Conservation (phyloP, 2,329 filamentous ascomycete species). For the Diaporthe capsici region DNA sequence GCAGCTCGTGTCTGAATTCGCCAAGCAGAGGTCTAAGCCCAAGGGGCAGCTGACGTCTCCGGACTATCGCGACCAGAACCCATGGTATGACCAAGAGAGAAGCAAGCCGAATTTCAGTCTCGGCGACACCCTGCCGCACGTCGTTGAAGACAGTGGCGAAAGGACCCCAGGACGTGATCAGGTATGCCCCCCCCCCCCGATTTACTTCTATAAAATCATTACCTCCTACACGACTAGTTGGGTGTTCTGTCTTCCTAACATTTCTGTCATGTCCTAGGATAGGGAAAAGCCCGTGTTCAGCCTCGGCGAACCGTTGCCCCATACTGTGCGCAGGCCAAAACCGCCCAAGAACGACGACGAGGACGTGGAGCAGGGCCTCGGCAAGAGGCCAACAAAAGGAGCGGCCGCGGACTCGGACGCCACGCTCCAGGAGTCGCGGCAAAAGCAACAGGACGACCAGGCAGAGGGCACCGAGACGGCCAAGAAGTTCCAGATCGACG, state of each 20-base stretch:
- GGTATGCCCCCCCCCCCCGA: not conserved
- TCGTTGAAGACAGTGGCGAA: not conserved
- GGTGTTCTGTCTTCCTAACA: not conserved
- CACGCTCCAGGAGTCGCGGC: not conserved
- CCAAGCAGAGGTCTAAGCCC: slow-evolving; percentile 15
- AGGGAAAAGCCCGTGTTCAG: slow-evolving; percentile 46
- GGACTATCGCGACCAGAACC: slow-evolving; percentile 46
- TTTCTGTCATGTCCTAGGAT: not conserved
- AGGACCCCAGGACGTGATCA: not conserved
- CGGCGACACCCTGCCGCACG: slow-evolving; percentile 45
- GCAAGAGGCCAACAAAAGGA: slow-evolving; percentile 26
- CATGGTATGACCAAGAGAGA: slow-evolving; percentile 44
- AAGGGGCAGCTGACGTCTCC: slow-evolving; percentile 26
- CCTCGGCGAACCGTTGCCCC: slow-evolving; percentile 46
- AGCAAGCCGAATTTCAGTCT: slow-evolving; percentile 48
- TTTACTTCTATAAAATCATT: not conserved
- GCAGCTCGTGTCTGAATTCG: slow-evolving; percentile 29
- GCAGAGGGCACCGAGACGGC: slow-evolving; percentile 39
- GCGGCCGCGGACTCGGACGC: not conserved
- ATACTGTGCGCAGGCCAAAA: slow-evolving; percentile 36
- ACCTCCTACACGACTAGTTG: too few species aligned
- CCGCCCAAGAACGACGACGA: slow-evolving; percentile 24
- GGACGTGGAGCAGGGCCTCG: slow-evolving; percentile 37
- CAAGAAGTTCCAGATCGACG: slow-evolving; percentile 46
- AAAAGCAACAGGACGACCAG: slow-evolving; percentile 39